Evolutionary conservation across 2,329 filamentous ascomycete genomes (phyloP).

Genomic region (Neopestalotiopsis sp.): DNA sequence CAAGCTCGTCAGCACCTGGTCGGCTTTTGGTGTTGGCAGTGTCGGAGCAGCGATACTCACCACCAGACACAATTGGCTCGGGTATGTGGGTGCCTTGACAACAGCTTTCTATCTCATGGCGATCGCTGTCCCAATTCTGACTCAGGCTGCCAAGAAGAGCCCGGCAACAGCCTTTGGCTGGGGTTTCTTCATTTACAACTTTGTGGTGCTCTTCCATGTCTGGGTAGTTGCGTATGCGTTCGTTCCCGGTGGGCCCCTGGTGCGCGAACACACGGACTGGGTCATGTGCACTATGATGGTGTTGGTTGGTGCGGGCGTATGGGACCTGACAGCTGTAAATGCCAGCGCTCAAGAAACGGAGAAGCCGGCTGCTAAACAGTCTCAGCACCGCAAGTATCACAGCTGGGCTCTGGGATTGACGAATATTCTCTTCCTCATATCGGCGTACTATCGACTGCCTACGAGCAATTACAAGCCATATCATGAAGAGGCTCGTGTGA

Average conservation of each 20-base stretch:
- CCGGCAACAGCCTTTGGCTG: conserved; percentile 84
- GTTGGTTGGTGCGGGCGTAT: conserved; percentile 82
- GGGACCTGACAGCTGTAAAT: conserved; percentile 65
- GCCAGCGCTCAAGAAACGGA: conserved; percentile 44
- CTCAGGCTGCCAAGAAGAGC: conserved; percentile 75
- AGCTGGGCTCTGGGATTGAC: conserved; percentile 68
- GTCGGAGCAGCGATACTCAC: conserved; percentile 81
- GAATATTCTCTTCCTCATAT: conserved; percentile 78
- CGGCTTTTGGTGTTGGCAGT: conserved; percentile 77
- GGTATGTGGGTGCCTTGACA: conserved; percentile 82
- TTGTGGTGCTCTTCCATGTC: conserved; percentile 95
- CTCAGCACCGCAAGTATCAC: conserved; percentile 58
- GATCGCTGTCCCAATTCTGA: conserved; percentile 75
- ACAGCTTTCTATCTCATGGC: conserved; percentile 84
- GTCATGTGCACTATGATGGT: conserved; percentile 89
- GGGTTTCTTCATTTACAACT: conserved; percentile 90
- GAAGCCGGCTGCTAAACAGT: conserved; percentile 35
- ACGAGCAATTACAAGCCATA: conserved; percentile 91
- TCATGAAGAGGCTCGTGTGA: conserved; percentile 82
- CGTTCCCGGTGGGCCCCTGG: conserved; percentile 89
- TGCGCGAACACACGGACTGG: conserved; percentile 95
- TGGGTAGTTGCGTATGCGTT: conserved; percentile 99
- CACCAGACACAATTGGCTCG: conserved; percentile 79
- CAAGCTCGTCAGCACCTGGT: conserved; percentile 75
- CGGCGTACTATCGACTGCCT: conserved; percentile 90